Base-by-base conservation (phyloP, 208 protist species). In the Leishmania lainsoni region DNA sequence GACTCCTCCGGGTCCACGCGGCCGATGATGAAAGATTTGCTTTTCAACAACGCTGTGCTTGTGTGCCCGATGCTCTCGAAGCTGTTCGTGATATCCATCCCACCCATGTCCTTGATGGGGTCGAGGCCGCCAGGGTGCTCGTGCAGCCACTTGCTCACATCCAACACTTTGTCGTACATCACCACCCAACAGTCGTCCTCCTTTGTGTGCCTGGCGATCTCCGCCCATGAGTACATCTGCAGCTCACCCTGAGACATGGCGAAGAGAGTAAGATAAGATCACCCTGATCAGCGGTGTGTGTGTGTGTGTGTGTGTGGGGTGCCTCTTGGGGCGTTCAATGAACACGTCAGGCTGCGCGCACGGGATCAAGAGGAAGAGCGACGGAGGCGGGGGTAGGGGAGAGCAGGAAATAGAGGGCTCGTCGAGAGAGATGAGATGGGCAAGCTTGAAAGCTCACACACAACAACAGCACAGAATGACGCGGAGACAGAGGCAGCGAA, bases 141-240 rank as follows among this genome's bases (percentile, higher is more conserved):
- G 73, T 94, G 80, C 45, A 98, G 86, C 81, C 94, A 99, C 32
- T 87, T 79, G 8, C 95, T 97, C 29, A 99, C 90, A 73, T 99
- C 90, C 54, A 98, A 91, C 16, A 99, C 98, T 74, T 96, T 95
- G 83, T 93, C 93, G 78, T 98, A 94, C 75, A 99, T 83, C 52
- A 98, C 94, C 1, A 98, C 91, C 98, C 98, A 99, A 76, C 95
- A 96, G 82, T 98, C 96, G 8, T 83, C 88, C 35, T 96, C 93
- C 26, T 83, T 92, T 76, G 96, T 94, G 83, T 99, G 97, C 89
- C 96, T 95, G 49, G 79, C 72, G 39, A 98, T 93, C 85, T 98
- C 94, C 69, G 94, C 94, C 88, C 94, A 96, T 69, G 95, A 92
- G 86, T 90, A 97, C 54, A 91, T 83, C 32, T 76, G 74, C 0